These are phyloP conservation scores for Lizonia empirigonia DNA, from an alignment of 2,329 filamentous ascomycete genomes.

Conservation along the genomic window DNA sequence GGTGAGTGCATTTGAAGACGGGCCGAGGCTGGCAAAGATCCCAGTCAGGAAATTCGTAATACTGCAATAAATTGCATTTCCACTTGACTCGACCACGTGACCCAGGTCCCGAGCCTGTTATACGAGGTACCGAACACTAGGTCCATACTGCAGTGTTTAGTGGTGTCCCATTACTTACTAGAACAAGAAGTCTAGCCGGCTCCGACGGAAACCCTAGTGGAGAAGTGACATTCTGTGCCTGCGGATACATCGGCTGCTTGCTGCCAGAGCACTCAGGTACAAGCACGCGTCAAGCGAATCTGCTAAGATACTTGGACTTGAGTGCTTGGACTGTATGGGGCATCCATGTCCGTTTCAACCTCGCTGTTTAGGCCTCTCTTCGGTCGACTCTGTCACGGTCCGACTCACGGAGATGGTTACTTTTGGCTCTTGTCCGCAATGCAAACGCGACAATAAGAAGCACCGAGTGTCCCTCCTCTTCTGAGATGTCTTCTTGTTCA, in stretches of 20 bases:
- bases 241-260: neutral
- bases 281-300: neutral
- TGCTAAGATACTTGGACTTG: neutral
- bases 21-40: slow-evolving; percentile 2
- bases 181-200: neutral
- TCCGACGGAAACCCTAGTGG: slow-evolving; percentile 3
- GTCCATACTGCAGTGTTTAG: too few species aligned
- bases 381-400: too few species aligned
- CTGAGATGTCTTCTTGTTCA: too few species aligned
- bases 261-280: neutral
- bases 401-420: neutral
- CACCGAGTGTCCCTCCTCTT: too few species aligned
- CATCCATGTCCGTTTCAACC: neutral
- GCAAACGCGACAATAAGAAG: neutral
- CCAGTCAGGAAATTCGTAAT: slow-evolving; percentile 3
- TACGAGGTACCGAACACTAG: neutral
- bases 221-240: neutral
- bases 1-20: neutral
- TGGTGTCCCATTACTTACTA: neutral
- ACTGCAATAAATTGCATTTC: slow-evolving; percentile 5
- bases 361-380: too few species aligned
- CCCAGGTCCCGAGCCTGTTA: neutral
- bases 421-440: neutral
- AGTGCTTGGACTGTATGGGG: neutral
- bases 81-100: neutral